Conservation (phyloP, 768 basidiomycete species). For the Mycena polygramma region DNA sequence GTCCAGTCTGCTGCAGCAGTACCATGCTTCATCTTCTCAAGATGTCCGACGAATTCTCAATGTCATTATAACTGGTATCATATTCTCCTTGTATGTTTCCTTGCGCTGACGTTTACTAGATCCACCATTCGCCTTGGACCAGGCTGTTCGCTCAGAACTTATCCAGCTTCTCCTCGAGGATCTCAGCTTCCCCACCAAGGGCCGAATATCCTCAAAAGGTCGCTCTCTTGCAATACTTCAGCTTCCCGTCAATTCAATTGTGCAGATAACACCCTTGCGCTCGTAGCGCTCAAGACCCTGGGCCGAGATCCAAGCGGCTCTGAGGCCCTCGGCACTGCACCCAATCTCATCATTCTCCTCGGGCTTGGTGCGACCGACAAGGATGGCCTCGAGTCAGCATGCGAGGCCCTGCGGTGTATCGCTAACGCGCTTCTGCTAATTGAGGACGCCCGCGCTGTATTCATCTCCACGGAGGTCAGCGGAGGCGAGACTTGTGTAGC, state of each 20-base stretch:
- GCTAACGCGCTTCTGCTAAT: conserved; percentile 85
- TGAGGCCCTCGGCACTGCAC: conserved; percentile 63
- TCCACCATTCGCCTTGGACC: conserved; percentile 61
- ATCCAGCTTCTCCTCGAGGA: conserved; percentile 73
- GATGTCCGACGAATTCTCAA: conserved; percentile 21
- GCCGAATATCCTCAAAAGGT: conserved; percentile 72
- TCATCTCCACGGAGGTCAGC: conserved; percentile 69
- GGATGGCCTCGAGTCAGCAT: conserved; percentile 68
- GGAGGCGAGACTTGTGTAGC: conserved; percentile 71
- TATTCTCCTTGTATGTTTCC: background rate
- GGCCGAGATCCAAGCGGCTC: conserved; percentile 81
- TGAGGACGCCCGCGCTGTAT: conserved; percentile 69
- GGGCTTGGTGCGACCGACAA: conserved; percentile 65
- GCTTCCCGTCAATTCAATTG: conserved; percentile 21
- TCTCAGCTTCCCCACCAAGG: conserved; percentile 53
- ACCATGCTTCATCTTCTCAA: conserved; percentile 18
- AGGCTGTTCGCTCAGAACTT: conserved; percentile 63
- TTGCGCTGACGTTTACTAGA: background rate
- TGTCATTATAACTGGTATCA: conserved; percentile 19
- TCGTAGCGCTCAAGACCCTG: conserved; percentile 80
- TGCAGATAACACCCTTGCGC: conserved; percentile 77
- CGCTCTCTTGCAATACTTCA: conserved; percentile 7
- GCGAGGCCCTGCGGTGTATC: conserved; percentile 80
- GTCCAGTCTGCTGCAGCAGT: conserved; percentile 32
- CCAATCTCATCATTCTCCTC: conserved; percentile 72